A percentile compares a stretch with the other conserved stretches of the same genome.
These are phyloP conservation scores for Xylaria sp. DNA, from an alignment of 2,329 filamentous ascomycete species.

Conservation along the genomic window DNA sequence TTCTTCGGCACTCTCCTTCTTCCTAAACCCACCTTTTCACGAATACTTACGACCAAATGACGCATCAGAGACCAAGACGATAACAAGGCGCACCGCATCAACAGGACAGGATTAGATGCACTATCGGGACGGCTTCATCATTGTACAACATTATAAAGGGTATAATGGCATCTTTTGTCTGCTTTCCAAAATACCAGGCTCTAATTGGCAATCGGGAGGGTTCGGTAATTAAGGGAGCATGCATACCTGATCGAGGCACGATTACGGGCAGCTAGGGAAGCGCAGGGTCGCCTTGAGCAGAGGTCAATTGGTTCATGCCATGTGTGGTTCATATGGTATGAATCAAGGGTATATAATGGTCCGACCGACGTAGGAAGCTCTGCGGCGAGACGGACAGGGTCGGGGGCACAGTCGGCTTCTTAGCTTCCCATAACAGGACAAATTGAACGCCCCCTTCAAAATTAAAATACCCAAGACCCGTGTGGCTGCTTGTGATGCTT, in stretches of 20 bases:
- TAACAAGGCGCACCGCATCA: constrained; percentile 45
- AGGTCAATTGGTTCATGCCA: constrained; percentile 10
- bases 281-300: constrained; percentile 13
- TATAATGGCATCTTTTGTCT: constrained; percentile 45
- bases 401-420: constrained; percentile 16
- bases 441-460: constrained; percentile 17
- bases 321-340: constrained; percentile 12
- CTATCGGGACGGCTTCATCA: constrained; percentile 40
- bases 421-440: constrained; percentile 30
- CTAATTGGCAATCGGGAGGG: constrained; percentile 36
- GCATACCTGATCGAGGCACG: constrained; percentile 27
- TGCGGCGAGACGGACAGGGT: not conserved
- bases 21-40: constrained; percentile 28
- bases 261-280: constrained; percentile 20
- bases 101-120: constrained; percentile 47
- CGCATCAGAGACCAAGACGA: constrained; percentile 41
- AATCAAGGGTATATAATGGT: constrained; percentile 16
- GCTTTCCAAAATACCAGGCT: constrained; percentile 35
- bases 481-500: not conserved
- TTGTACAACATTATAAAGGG: constrained; percentile 44
- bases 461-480: constrained; percentile 8
- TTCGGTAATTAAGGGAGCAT: constrained; percentile 16
- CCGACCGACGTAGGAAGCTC: constrained; percentile 14
- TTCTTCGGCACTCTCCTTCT: constrained; percentile 37
- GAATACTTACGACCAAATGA: constrained; percentile 39